These are phyloP conservation scores for Hyphopichia khmerensis DNA, from an alignment of 1,139 yeast genomes.

Conservation along the genomic window DNA sequence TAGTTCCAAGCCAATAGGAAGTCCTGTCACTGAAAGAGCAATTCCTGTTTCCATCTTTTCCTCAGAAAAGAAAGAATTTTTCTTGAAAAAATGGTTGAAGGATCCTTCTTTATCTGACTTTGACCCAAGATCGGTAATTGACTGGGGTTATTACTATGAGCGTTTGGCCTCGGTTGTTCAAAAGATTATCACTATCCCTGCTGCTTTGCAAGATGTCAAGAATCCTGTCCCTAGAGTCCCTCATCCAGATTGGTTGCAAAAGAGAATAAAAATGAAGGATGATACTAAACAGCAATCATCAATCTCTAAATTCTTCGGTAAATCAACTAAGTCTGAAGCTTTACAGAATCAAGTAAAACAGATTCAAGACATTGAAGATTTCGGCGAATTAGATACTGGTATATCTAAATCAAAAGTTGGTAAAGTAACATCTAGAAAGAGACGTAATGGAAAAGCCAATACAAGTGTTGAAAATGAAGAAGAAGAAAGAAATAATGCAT, in stretches of 20 bases:
- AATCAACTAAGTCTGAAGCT: conserved; percentile 32
- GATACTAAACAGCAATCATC: conserved; percentile 75
- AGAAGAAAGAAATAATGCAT: conserved; percentile 38
- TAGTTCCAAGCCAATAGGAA: conserved; percentile 75
- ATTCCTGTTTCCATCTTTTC: conserved; percentile 95
- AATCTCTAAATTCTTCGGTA: conserved; percentile 56
- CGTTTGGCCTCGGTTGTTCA: conserved; percentile 91
- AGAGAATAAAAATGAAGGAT: conserved; percentile 54
- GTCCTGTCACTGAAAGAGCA: conserved; percentile 96
- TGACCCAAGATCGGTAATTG: conserved; percentile 86
- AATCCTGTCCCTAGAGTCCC: conserved; percentile 95
- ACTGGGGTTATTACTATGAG: conserved; percentile 91
- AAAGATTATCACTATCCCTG: conserved; percentile 95
- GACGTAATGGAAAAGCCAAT: conserved; percentile 24
- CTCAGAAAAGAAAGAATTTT: conserved; percentile 65
- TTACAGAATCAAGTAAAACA: conserved; percentile 24
- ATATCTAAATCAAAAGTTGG: conserved; percentile 40
- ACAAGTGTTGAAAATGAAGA: conserved; percentile 41
- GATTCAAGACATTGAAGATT: conserved; percentile 77
- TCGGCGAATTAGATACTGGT: conserved; percentile 40
- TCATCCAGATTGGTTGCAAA: conserved; percentile 92
- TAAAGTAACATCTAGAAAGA: conserved; percentile 44
- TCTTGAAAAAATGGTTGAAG: conserved; percentile 80
- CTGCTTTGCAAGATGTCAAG: conserved; percentile 84
- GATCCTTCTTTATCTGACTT: conserved; percentile 78